Conservation (phyloP, 441 rosid species). For the Manihot esculenta region DNA sequence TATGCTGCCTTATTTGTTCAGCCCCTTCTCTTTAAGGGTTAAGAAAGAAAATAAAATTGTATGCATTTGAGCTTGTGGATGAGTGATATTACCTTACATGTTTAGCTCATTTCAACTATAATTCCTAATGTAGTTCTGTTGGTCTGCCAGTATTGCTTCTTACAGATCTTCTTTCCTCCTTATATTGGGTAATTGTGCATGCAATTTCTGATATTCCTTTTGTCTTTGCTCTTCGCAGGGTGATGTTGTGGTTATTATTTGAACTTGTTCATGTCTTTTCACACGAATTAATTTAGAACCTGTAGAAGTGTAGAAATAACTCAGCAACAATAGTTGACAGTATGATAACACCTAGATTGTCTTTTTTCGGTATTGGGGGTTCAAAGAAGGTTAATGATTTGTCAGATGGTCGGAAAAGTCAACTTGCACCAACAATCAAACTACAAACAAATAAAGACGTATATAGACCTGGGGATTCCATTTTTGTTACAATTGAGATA, state of each 20-base stretch:
- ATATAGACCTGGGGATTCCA: slow-evolving; percentile 83
- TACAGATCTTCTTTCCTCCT: background rate
- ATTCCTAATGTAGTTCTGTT: background rate
- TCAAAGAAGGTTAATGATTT: slow-evolving; percentile 37
- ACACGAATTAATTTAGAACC: background rate
- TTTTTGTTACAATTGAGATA: slow-evolving; percentile 66
- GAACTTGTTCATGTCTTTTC: background rate
- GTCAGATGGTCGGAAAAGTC: slow-evolving; percentile 25
- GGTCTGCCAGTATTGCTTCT: background rate
- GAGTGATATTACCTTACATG: too few species aligned
- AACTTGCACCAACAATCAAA: slow-evolving; percentile 47
- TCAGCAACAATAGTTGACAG: too few species aligned
- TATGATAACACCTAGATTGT: slow-evolving; percentile 53
- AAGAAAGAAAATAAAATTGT: too few species aligned
- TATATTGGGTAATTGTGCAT: background rate
- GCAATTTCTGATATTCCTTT: background rate
- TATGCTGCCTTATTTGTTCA: too few species aligned
- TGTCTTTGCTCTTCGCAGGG: background rate
- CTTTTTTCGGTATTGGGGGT: slow-evolving; percentile 51
- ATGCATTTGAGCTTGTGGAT: too few species aligned
- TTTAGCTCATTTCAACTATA: too few species aligned
- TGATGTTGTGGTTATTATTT: background rate
- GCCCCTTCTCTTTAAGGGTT: too few species aligned
- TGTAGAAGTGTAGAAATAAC: background rate
- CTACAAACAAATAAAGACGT: slow-evolving; percentile 70